A percentile compares a stretch with the other conserved stretches of the same genome.
These are phyloP conservation scores for Huntiella abstrusa DNA, from an alignment of 2,329 filamentous ascomycete genomes.

Conservation along the genomic window DNA sequence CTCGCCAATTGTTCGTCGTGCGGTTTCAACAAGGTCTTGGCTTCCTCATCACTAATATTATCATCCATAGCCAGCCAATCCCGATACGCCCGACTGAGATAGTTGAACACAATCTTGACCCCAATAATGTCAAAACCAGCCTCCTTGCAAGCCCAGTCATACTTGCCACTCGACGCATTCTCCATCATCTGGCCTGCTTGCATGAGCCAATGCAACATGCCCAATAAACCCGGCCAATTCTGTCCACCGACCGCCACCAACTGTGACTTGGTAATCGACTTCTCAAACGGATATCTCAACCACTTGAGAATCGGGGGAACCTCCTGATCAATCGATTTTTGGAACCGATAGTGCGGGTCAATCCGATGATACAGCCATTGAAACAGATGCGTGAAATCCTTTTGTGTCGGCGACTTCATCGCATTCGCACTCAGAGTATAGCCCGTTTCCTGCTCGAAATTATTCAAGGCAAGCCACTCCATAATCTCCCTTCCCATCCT, in stretches of 20 bases:
- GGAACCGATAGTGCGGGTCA: slow-evolving; percentile 81
- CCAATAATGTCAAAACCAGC: slow-evolving; percentile 72
- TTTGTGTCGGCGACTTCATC: slow-evolving; percentile 86
- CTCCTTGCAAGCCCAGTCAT: slow-evolving; percentile 79
- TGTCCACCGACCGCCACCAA: slow-evolving; percentile 88
- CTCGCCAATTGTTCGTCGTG: slow-evolving; percentile 76
- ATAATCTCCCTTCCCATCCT: slow-evolving; percentile 75
- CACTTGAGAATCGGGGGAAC: slow-evolving; percentile 86
- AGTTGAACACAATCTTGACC: slow-evolving; percentile 87
- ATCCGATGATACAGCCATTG: slow-evolving; percentile 95
- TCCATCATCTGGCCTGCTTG: slow-evolving; percentile 90
- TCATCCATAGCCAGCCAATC: slow-evolving; percentile 91
- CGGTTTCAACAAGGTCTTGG: slow-evolving; percentile 57
- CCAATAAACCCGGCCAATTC: slow-evolving; percentile 91
- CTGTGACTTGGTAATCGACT: slow-evolving; percentile 90
- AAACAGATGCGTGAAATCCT: slow-evolving; percentile 96
- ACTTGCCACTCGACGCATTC: slow-evolving; percentile 55
- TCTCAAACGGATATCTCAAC: slow-evolving; percentile 83
- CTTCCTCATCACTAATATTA: slow-evolving; percentile 70
- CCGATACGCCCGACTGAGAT: slow-evolving; percentile 72
- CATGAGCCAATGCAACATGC: slow-evolving; percentile 97
- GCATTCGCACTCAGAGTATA: slow-evolving; percentile 80
- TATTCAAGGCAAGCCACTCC: slow-evolving; percentile 81
- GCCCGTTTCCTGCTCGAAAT: slow-evolving; percentile 97
- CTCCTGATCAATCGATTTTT: slow-evolving; percentile 88